A percentile compares a stretch with the other conserved stretches of the same genome.
phyloP scores from a whole-genome alignment of 768 basidiomycete species.

The Lyophyllum shimeji region DNA sequence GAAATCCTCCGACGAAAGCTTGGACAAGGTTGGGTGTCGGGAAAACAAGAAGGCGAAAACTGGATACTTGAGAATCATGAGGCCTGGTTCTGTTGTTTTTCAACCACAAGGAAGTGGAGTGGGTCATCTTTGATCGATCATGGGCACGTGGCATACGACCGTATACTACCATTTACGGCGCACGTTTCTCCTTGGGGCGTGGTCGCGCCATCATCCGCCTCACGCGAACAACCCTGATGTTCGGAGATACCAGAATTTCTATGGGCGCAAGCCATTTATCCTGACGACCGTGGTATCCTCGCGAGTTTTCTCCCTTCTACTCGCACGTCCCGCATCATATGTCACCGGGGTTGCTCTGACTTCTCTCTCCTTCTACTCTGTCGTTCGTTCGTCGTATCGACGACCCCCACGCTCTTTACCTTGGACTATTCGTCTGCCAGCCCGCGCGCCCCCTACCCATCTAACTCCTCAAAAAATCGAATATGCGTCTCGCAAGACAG shows the following conservation, averaged over 20 bases:
- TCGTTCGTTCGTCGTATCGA: background rate
- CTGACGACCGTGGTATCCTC: background rate
- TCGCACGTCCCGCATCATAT: background rate
- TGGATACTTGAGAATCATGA: background rate
- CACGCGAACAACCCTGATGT: conserved; percentile 5
- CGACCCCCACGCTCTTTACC: conserved; percentile 20
- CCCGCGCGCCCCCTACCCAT: background rate
- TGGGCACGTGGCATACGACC: background rate
- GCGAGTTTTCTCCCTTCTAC: background rate
- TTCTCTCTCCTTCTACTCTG: conserved; percentile 1
- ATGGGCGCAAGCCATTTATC: conserved; percentile 10
- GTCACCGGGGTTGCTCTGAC: background rate
- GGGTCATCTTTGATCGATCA: background rate
- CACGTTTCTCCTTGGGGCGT: conserved; percentile 1
- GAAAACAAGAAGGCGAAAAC: background rate
- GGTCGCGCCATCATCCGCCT: background rate
- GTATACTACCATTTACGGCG: conserved; percentile 2
- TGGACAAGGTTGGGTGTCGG: background rate
- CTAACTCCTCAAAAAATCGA: background rate
- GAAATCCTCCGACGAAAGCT: background rate
- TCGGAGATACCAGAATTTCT: conserved; percentile 2
- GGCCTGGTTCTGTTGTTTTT: background rate
- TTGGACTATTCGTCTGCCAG: background rate
- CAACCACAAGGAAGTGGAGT: conserved; percentile 6
- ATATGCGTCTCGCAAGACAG: conserved; percentile 13